Percentiles rank a stretch among this genome's conserved stretches.
These are phyloP conservation scores for Raffaelea arxii DNA, from an alignment of 2,329 filamentous ascomycete species.

Conservation along the genomic window DNA sequence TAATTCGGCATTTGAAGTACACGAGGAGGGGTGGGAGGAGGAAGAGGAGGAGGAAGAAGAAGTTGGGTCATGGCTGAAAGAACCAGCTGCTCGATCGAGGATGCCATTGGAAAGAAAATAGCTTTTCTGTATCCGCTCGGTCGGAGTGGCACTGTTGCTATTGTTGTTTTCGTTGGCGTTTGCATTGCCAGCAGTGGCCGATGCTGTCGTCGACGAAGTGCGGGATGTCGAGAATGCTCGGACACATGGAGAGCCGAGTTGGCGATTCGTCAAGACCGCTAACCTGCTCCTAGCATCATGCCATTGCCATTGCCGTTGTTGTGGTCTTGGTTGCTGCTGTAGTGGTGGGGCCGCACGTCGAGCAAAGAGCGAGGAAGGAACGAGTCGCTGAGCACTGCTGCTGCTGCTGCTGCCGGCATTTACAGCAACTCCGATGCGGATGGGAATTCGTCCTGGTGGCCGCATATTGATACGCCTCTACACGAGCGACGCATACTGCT, in stretches of 20 bases:
- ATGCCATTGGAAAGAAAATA: slow-evolving; percentile 25
- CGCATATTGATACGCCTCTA: slow-evolving; percentile 4
- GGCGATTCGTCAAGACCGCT: no score
- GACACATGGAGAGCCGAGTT: no score
- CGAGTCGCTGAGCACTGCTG: background rate
- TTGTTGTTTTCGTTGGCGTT: background rate
- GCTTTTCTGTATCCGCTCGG: slow-evolving; percentile 17
- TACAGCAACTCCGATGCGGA: background rate
- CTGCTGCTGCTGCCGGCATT: background rate
- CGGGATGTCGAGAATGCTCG: no score
- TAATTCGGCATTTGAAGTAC: background rate
- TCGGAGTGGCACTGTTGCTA: slow-evolving; percentile 9
- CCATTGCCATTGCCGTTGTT: no score
- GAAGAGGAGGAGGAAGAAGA: no score
- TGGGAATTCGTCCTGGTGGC: slow-evolving; percentile 3
- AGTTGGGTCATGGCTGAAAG: background rate
- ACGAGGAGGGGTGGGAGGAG: background rate
- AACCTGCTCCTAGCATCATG: no score
- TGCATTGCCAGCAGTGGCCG: slow-evolving; percentile 9
- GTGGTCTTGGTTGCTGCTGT: background rate
- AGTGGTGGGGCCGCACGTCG: no score
- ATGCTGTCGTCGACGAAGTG: no score
- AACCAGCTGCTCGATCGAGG: slow-evolving; percentile 16
- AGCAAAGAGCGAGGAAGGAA: no score
- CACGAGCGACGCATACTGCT: background rate